phyloP scores from a whole-genome alignment of 75 land plant species.

The Larix kaempferi region DNA sequence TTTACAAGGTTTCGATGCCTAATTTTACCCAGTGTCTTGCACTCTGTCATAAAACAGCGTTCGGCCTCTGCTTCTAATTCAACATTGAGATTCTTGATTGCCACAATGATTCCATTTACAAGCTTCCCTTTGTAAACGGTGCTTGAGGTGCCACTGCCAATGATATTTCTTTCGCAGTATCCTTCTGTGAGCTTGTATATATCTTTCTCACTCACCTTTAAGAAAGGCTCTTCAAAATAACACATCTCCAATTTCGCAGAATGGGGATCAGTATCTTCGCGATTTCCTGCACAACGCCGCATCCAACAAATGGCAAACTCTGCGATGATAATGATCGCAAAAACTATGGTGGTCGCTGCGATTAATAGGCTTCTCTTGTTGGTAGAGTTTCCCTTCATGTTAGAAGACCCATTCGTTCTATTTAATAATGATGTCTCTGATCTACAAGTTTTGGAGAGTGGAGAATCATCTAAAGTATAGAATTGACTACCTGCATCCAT shows the following conservation, averaged over 20 bases:
- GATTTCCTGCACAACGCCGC: not conserved
- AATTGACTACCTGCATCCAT: not conserved
- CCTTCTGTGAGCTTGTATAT: not conserved
- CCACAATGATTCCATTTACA: constrained; percentile 17
- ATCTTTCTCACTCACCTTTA: not conserved
- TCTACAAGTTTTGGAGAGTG: not conserved
- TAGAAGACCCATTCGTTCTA: not conserved
- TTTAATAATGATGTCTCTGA: not conserved
- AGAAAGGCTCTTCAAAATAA: not conserved
- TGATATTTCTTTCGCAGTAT: constrained; percentile 16
- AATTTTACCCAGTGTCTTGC: constrained; percentile 13
- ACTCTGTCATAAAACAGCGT: constrained; percentile 5
- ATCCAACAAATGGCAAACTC: no score
- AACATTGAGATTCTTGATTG: constrained; percentile 22
- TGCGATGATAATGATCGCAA: no score
- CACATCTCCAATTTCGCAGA: not conserved
- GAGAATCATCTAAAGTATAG: not conserved
- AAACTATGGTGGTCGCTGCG: no score
- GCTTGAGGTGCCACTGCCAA: constrained; percentile 25
- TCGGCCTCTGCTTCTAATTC: not conserved
- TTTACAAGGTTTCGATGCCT: constrained; percentile 18
- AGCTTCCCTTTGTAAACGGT: constrained; percentile 29
- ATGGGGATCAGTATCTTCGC: not conserved
- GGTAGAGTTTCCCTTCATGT: not conserved
- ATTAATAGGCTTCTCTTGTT: no score